Base-by-base conservation (phyloP, 768 basidiomycete genomes). In the Sutorius australiensis region DNA sequence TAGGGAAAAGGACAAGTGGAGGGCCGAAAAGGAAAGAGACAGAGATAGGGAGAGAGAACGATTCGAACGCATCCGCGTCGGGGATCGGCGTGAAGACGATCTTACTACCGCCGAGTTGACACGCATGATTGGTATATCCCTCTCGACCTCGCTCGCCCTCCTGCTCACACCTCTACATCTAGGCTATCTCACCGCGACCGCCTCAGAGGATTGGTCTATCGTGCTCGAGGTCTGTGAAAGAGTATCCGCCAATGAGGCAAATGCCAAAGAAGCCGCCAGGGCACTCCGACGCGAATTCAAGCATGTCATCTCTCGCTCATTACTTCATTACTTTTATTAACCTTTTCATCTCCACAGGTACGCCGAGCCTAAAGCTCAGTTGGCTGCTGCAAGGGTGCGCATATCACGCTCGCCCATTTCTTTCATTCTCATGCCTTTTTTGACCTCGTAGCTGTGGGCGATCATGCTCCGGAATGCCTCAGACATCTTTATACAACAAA, bases 261-360 rank as follows among this genome's bases (percentile, higher is more conserved):
- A 84, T 48, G 89, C 90, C 10, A 93, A 88, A 65, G 93, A 94
- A 63, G 91, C 92, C 0, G 83, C 87, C 6, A 83, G 84, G 48
- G 89, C 92, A 1, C 74, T 95, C 40, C 74, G 92, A 45, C 80
- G 85, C 39, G 92, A 92, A 67, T 91, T 97, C 78, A 93, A 93
- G 83, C 89, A 54, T 52, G 79, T 67, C 28, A 3, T 19, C 14
- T 36, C 32, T 34, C 11, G 6, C 28, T 24, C 45, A 0, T 8
- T 30, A 61, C 56, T n/a, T 56, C 57, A 43, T 59, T 3, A n/a
- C 50, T 52, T 30, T 11, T 17, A 9, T 45, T 56, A 17, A 42
- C 28, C 10, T 33, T 24, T 53, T 56, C 41, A 51, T 59, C 28
- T 46, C 21, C 13, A 17, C 55, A 88, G 86, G 65, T 86, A 85